Conservation (phyloP, 2,329 filamentous ascomycete genomes). For the Fusarium sp. region DNA sequence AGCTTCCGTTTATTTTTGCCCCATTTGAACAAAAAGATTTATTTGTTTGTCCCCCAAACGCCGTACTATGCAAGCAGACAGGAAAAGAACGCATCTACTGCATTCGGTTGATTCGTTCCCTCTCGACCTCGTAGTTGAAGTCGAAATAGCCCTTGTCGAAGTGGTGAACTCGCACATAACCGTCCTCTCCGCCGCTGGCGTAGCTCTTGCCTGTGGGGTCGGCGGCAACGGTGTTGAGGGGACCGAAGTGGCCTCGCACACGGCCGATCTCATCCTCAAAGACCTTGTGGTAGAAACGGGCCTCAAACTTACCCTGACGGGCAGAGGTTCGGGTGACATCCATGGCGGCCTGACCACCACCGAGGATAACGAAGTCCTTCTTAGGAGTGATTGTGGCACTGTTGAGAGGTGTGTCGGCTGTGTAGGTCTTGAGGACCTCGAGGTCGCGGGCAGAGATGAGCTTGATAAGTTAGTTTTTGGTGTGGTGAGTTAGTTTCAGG, state of each 20-base stretch:
- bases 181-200: slow-evolving; percentile 96
- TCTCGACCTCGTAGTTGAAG: slow-evolving; percentile 98
- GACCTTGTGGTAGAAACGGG: slow-evolving; percentile 99
- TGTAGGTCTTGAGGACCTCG: slow-evolving; percentile 91
- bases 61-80: slow-evolving; percentile 60
- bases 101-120: slow-evolving; percentile 73
- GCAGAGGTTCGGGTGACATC: slow-evolving; percentile 96
- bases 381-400: slow-evolving; percentile 92
- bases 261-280: slow-evolving; percentile 99
- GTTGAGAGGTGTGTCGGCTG: slow-evolving; percentile 94
- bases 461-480: slow-evolving; percentile 55
- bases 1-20: slow-evolving; percentile 46
- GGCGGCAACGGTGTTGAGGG: slow-evolving; percentile 94
- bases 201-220: slow-evolving; percentile 94
- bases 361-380: slow-evolving; percentile 98
- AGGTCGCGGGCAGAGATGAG: slow-evolving; percentile 89
- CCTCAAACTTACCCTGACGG: slow-evolving; percentile 98
- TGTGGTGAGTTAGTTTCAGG: not conserved
- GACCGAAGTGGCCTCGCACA: slow-evolving; percentile 97
- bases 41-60: slow-evolving; percentile 53
- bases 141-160: slow-evolving; percentile 99
- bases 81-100: slow-evolving; percentile 55
- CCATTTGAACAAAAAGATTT: slow-evolving; percentile 51
- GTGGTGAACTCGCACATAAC: slow-evolving; percentile 97
- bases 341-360: slow-evolving; percentile 98